Evolutionary conservation across 2,329 filamentous ascomycete genomes (phyloP), one percentile per base, ranked within the genome.

Genomic region (Knufia fluminis): DNA sequence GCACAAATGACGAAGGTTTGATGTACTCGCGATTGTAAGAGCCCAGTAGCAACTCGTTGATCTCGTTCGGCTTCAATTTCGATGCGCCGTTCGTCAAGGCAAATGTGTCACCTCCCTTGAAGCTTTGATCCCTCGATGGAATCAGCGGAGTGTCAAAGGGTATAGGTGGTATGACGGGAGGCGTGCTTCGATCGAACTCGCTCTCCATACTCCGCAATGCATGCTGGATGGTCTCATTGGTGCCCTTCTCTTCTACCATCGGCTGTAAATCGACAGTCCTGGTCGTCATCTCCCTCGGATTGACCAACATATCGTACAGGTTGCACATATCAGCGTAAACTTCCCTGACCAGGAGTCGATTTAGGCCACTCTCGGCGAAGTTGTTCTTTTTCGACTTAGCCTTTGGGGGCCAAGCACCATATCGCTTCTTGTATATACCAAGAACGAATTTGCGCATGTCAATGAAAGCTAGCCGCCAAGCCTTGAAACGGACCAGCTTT

Each of bases 341-440:
- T 38, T 86, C 82, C 62, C 81, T 80, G 36, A 96, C 72, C 4
- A 95, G 86, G 39, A 88, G 68, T 20, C 92, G 78, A 65, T 96
- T 96, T 19, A 97, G 74, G 0, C 91, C 91, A 57, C 81, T 86
- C 58, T 90, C 88, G 23, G 85, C 83, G 56, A 95, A 87, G 1
- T 83, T 78, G 62, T 95, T 94, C 76, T 94, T 95, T 74, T 94
- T 94, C 59, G 82, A 91, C 60, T 78, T 85, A 1, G 89, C 88
- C 65, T 92, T 94, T 7, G 92, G 91, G 2, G 92, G 90, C 91
- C 91, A 86, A 24, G 80, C 75, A n/a, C 82, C 82, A 60, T 82
- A 83, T 41, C 77, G 74, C 44, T 74, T 66, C 55, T 82, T 80
- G 61, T 82, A 94, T 64, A 89, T 83, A 55, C 74, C 71, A 45